Base-by-base conservation (phyloP, 2,329 filamentous ascomycete genomes). In the Epichloe uncinata region DNA sequence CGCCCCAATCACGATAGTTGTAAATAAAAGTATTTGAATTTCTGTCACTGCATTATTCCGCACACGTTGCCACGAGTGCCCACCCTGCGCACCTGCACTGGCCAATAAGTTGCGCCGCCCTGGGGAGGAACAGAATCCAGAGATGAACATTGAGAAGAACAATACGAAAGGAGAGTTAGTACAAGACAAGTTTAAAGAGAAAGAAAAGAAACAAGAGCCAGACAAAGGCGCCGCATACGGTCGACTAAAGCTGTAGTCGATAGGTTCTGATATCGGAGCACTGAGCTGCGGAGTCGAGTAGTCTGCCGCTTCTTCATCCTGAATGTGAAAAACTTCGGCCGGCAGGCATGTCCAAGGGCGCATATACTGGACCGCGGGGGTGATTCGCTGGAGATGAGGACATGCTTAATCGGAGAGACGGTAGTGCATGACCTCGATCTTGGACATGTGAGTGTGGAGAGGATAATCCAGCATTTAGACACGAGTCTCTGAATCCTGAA, bases 221-320 rank as follows among this genome's bases (percentile, higher is more conserved):
- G 30, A 30, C 9, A n/a, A 22, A 13, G 48, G 18, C 35, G 45
- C 18, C 8, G 18, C 69, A 52, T 75, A 68, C 5, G 71, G 69
- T 51, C 73, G 70, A 2, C 69, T 66, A 55, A 78, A 79, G 50
- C 79, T 67, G 55, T 78, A 79, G 49, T 79, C 76, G 48, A 70
- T 70, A 0, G 75, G 65, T 3, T 74, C 70, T 3, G 71, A 70
- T 50, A 78, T 75, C 1, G 75, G 75, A 2, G 75, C 73, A 56
- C 72, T 76, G 65, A 79, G 67, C 57, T 78, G 75, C 3, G 75
- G 68, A 58, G 75, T 72, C 12, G 70, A 69, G 59, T 77, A 78
- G 49, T 78, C 73, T 18, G n/a, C 30, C 7, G 62, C 63, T 33
- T 66, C 63, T 12, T 61, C 58, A 52, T 63, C 52, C 51, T 65